Conservation (phyloP, 176 grass and related monocot species). For the Oryza australiensis region DNA sequence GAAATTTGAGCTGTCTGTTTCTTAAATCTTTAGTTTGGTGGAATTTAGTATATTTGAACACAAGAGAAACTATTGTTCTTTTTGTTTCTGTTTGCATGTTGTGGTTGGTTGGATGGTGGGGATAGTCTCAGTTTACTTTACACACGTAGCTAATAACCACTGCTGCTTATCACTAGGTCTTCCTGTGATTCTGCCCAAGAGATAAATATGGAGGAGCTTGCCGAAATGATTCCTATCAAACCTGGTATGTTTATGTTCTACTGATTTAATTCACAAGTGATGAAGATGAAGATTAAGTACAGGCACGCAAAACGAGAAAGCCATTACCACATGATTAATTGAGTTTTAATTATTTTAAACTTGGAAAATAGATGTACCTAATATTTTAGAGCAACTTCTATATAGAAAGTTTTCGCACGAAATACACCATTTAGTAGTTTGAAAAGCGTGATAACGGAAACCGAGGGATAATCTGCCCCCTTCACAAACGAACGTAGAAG, state of each 20-base stretch:
- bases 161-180: constrained; percentile 45
- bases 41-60: not conserved
- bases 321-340: too few relatives aligned
- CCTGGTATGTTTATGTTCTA: constrained; percentile 49
- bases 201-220: constrained; percentile 77
- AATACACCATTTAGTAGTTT: too few relatives aligned
- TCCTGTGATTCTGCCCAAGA: constrained; percentile 74
- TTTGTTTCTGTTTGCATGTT: not conserved
- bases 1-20: not conserved
- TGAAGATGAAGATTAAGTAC: too few relatives aligned
- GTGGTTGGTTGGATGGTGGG: not conserved
- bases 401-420: too few relatives aligned
- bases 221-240: constrained; percentile 81
- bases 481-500: too few relatives aligned
- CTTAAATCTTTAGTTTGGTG: not conserved
- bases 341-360: too few relatives aligned
- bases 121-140: constrained; percentile 12
- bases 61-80: not conserved
- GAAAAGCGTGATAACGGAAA: too few relatives aligned
- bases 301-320: too few relatives aligned
- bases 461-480: too few relatives aligned
- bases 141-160: constrained; percentile 16
- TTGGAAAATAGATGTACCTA: too few relatives aligned
- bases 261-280: too few relatives aligned
- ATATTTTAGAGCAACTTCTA: too few relatives aligned